phyloP scores from a whole-genome alignment of 306 rosid genomes.

The Vicia sativa region DNA sequence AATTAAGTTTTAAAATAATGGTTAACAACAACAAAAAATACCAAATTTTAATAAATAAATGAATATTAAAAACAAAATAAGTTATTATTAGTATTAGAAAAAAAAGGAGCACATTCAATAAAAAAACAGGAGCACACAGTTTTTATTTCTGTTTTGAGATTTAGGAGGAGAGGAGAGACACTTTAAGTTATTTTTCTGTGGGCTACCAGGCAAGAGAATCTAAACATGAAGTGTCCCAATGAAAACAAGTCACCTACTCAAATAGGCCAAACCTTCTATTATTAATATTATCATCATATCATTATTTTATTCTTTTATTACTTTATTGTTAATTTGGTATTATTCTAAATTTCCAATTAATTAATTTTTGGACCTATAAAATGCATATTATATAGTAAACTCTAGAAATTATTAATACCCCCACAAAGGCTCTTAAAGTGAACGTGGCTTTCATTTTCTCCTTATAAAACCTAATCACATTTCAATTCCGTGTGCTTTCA shows the following conservation, averaged over 20 bases:
- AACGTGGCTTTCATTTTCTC: conserved; percentile 3
- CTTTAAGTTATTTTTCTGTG: background rate
- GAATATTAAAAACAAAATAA: too few relatives aligned
- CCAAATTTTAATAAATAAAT: background rate
- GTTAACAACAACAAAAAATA: background rate
- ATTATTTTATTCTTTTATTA: background rate
- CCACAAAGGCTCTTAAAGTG: background rate
- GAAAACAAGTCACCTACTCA: background rate
- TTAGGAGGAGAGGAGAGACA: background rate
- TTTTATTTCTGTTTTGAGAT: background rate
- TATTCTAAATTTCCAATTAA: background rate
- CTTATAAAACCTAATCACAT: background rate
- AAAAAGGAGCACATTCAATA: too few relatives aligned
- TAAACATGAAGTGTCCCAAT: background rate
- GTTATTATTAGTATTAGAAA: too few relatives aligned
- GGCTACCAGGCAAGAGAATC: background rate
- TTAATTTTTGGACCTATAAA: too few relatives aligned
- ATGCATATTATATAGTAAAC: background rate
- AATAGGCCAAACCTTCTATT: background rate
- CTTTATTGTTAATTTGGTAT: background rate
- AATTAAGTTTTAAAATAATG: background rate
- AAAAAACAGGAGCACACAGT: background rate
- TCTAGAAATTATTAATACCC: background rate
- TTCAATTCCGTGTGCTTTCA: conserved; percentile 23
- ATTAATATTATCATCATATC: background rate